Base-by-base conservation (phyloP, 2,329 filamentous ascomycete species). In the Cercospora citrullina region DNA sequence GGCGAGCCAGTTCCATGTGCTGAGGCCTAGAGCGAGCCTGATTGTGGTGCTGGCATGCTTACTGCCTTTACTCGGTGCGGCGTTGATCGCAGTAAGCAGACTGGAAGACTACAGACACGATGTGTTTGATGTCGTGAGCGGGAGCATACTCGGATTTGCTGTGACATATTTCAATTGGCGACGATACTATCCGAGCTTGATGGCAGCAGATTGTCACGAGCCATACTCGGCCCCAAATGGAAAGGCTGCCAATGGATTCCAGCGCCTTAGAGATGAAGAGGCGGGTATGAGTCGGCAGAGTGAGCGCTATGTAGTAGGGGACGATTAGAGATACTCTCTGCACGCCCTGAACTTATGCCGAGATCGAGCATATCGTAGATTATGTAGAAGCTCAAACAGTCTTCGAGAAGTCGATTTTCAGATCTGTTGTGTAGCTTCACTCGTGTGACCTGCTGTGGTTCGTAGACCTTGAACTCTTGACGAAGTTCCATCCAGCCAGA, bases 61-160 rank as follows among this genome's bases (percentile, higher is more conserved):
- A 1, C 77, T 82, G 3, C 87, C 87, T 10, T 74, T 89, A 9
- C 73, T 89, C 0, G 85, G 83, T 51, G 87, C 87, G 3, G 78
- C 84, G 1, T 75, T 90, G 76, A 87, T 90, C 66, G 87, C 87
- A 0, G 85, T 88, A 48, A 87, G 85, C 5, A 81, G 87, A n/a
- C 79, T 87, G 39, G 87, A 87, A 67, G 87, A 90, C 72, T 90
- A 90, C 74, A 80, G 87, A 28, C 87, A 90, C 69, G 87, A 89
- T 76, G 85, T 89, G 2, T 88, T 85, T 66, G 87, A 90, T 76
- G 87, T 90, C 5, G 85, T 84, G 3, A 80, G 80, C 6, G 87
- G 87, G 0, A 84, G 83, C 16, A 63, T 85, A 21, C 74, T 90
- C 6, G 87, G 88, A 0, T 79, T 87, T 31, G 65, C 79, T 1